These are phyloP conservation scores for Blastomyces gilchristii DNA, from an alignment of 2,329 filamentous ascomycete genomes.

Conservation along the genomic window DNA sequence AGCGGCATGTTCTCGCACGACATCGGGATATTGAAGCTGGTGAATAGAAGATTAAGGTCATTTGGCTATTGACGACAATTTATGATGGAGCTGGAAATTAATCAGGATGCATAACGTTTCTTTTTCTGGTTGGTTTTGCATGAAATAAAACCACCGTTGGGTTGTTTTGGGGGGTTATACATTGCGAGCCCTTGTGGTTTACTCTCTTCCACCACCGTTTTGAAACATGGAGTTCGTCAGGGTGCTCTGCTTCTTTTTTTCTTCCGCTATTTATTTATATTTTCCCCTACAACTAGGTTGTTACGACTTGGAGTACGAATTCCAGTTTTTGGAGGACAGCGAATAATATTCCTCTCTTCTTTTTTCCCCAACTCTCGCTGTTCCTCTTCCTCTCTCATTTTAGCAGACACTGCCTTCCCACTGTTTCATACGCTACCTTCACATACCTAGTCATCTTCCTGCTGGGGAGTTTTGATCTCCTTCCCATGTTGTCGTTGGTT, in stretches of 20 bases:
- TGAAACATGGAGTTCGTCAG: conserved; percentile 1
- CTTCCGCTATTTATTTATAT: neutral
- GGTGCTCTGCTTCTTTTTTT: neutral
- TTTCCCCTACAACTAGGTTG: neutral
- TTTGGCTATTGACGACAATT: neutral
- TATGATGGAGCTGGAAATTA: neutral
- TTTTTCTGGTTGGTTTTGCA: neutral
- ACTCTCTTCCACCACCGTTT: neutral
- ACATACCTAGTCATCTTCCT: neutral
- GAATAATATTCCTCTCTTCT: neutral
- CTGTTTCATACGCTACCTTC: neutral
- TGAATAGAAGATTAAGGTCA: conserved; percentile 22
- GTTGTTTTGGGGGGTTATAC: neutral
- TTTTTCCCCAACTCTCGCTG: neutral
- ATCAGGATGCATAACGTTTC: neutral
- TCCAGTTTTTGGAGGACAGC: neutral
- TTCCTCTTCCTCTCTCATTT: neutral
- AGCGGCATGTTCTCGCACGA: conserved; percentile 57
- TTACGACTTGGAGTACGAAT: neutral
- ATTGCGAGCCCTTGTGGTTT: neutral
- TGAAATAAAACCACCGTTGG: neutral
- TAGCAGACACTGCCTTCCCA: neutral
- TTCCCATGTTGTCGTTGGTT: neutral
- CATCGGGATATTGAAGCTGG: conserved; percentile 48
- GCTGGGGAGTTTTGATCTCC: neutral